Evolutionary conservation across 495 filamentous ascomycete species (phyloP).

Genomic region (Hypoxylon lenormandii): DNA sequence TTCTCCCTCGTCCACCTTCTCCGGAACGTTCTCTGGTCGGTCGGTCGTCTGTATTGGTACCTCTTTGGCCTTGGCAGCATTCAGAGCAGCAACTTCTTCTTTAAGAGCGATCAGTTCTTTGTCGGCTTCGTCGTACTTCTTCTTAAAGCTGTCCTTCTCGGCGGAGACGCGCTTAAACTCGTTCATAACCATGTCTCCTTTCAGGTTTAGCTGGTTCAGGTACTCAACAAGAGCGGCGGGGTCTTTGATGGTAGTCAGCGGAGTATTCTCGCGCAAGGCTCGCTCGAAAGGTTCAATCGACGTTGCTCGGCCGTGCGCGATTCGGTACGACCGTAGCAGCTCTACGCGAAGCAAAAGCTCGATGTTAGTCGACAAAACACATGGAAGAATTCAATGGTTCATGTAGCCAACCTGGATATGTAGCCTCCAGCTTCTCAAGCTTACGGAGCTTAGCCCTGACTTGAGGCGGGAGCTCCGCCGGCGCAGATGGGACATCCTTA

Average conservation of each 20-base stretch:
- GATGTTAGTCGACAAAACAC: constrained; percentile 10
- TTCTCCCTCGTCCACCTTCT: constrained; percentile 22
- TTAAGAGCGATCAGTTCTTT: constrained; percentile 69
- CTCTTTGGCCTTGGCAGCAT: constrained; percentile 44
- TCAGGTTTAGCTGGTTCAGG: constrained; percentile 86
- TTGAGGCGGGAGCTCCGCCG: constrained; percentile 77
- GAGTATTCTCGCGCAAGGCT: constrained; percentile 87
- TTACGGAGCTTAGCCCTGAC: constrained; percentile 76
- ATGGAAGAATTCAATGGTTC: constrained; percentile 42
- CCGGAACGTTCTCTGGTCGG: constrained; percentile 5
- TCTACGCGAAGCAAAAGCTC: constrained; percentile 63
- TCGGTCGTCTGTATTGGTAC: constrained; percentile 18
- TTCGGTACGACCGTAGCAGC: constrained; percentile 87
- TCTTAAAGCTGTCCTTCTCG: constrained; percentile 83
- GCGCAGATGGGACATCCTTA: constrained; percentile 35
- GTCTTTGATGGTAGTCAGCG: constrained; percentile 86
- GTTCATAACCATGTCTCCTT: constrained; percentile 88
- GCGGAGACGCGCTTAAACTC: constrained; percentile 88
- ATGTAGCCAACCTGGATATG: constrained; percentile 75
- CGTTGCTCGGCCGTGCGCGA: constrained; percentile 84
- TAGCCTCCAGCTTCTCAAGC: constrained; percentile 85
- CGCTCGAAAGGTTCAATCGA: constrained; percentile 94
- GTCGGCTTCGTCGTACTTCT: constrained; percentile 76
- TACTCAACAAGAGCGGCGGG: constrained; percentile 89
- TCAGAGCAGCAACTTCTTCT: constrained; percentile 53